Evolutionary conservation across 2,329 filamentous ascomycete species (phyloP).

Genomic region (Fusarium sambucinum): DNA sequence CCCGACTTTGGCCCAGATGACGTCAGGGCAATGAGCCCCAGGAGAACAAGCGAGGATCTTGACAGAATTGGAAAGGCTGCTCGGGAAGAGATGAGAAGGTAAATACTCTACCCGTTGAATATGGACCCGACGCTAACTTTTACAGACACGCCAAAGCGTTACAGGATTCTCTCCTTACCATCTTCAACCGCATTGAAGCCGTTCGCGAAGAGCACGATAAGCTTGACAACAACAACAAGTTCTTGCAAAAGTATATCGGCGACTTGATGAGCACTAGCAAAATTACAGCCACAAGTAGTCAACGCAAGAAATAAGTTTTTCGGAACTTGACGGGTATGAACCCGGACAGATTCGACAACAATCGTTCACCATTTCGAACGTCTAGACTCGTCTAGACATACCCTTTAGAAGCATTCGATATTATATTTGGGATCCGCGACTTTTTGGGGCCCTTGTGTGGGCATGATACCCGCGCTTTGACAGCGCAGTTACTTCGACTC

Average conservation of each 20-base stretch:
- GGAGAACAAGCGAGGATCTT: slow-evolving; percentile 89
- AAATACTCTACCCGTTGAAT: slow-evolving; percentile 39
- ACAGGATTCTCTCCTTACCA: slow-evolving; percentile 88
- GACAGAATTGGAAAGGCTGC: slow-evolving; percentile 89
- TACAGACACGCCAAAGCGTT: slow-evolving; percentile 86
- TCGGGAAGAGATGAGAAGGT: slow-evolving; percentile 73
- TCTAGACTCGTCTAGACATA: slow-evolving; percentile 17
- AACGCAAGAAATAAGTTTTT: slow-evolving; percentile 64
- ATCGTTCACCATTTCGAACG: slow-evolving; percentile 15
- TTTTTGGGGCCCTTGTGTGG: slow-evolving; percentile 43
- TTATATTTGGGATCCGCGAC: slow-evolving; percentile 38
- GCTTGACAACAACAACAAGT: slow-evolving; percentile 95
- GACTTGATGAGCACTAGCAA: slow-evolving; percentile 91
- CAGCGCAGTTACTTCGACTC: slow-evolving; percentile 41
- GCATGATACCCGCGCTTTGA: slow-evolving; percentile 50
- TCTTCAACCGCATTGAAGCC: slow-evolving; percentile 93
- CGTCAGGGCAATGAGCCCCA: slow-evolving; percentile 92
- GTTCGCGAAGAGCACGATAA: slow-evolving; percentile 97
- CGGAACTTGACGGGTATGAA: not conserved
- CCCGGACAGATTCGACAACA: not conserved
- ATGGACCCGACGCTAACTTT: slow-evolving; percentile 27
- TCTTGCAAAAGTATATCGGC: slow-evolving; percentile 97
- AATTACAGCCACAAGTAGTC: slow-evolving; percentile 70
- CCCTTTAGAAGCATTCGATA: slow-evolving; percentile 31
- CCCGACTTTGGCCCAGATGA: slow-evolving; percentile 86